Conservation (phyloP, 169 alveolate species). For the Haemoproteus tartakovskyi region DNA sequence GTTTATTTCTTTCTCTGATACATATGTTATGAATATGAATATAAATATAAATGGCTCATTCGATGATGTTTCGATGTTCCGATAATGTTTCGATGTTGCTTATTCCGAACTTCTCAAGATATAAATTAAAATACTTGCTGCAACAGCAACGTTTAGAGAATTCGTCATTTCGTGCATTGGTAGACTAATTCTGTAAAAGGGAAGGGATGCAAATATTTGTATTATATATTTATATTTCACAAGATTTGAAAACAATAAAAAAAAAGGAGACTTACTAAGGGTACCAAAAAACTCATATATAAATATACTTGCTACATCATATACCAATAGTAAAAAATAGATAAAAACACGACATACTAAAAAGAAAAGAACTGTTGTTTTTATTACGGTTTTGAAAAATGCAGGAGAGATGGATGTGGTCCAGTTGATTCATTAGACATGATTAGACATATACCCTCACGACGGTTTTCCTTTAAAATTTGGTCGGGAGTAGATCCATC, state of each 20-base stretch:
- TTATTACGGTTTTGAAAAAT: constrained; percentile 54
- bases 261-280: no score
- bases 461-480: constrained; percentile 7
- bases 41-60: no score
- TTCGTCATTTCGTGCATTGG: constrained; percentile 79
- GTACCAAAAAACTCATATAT: background rate
- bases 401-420: constrained; percentile 32
- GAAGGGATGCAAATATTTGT: no score
- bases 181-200: constrained; percentile 67
- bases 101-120: constrained; percentile 51
- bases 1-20: no score
- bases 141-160: constrained; percentile 77
- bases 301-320: background rate
- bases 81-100: no score
- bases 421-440: constrained; percentile 59
- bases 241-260: background rate
- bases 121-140: constrained; percentile 77
- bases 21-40: background rate
- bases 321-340: background rate
- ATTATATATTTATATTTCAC: no score
- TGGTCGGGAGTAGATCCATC: constrained; percentile 51
- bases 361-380: background rate
- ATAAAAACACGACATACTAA: background rate
- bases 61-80: background rate
- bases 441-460: constrained; percentile 49